phyloP scores from a whole-genome alignment of 306 rosid species.

The Parietaria judaica region DNA sequence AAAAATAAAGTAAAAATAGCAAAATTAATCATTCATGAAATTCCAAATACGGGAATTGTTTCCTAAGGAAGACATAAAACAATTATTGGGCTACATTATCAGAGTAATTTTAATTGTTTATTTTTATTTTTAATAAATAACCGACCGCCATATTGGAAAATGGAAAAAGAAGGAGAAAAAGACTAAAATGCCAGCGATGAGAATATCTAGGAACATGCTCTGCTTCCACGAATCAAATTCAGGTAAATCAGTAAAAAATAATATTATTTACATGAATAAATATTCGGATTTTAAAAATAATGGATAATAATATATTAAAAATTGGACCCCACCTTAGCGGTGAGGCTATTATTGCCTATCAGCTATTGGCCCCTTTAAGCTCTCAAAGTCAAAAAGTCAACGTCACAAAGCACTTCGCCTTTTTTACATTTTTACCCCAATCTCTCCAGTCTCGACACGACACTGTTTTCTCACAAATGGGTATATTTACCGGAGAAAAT shows the following conservation, averaged over 20 bases:
- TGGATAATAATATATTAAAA: not conserved
- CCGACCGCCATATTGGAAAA: constrained; percentile 3
- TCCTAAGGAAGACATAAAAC: too few species aligned
- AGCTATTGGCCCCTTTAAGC: constrained; percentile 4
- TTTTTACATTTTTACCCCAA: not conserved
- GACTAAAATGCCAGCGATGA: constrained; percentile 1
- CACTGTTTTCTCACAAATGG: too few species aligned
- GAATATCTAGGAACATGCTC: constrained; percentile 13
- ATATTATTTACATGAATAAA: not conserved
- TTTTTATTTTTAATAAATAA: not conserved
- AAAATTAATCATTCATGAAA: not conserved
- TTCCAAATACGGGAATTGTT: not conserved
- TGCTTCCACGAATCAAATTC: constrained; percentile 3
- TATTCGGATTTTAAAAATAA: not conserved
- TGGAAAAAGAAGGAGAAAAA: not conserved
- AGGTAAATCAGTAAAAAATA: not conserved
- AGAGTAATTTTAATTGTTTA: not conserved
- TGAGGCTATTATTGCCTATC: constrained; percentile 1
- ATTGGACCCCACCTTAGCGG: not conserved
- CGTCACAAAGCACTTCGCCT: not conserved
- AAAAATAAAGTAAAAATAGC: not conserved
- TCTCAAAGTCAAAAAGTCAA: not conserved
- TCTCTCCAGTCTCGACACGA: too few species aligned
- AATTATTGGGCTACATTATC: not conserved
- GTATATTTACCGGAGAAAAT: too few species aligned